Base-by-base conservation (phyloP, 2,329 filamentous ascomycete species). In the Calonectria honghensis region DNA sequence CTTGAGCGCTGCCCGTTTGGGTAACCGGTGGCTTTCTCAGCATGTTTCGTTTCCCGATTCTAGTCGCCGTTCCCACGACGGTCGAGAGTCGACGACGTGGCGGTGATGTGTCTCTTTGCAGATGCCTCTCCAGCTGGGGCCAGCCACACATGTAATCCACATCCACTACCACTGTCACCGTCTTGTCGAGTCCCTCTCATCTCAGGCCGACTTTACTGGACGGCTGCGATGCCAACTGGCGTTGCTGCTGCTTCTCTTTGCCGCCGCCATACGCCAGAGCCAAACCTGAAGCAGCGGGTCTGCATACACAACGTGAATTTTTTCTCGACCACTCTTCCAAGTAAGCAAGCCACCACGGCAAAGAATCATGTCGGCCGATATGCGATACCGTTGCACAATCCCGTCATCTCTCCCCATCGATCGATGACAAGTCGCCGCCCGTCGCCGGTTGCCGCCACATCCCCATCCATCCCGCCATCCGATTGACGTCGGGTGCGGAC, bases 171-270 rank as follows among this genome's bases (percentile, higher is more conserved):
- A 73, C 71, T 68, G 71, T 73, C 71, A 59, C 37, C 66, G 59
- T 73, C 50, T 64, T 45, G 67, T 70, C 66, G 54, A 68, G 64
- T 63, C 66, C 71, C 50, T 73, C 71, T 73, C 66, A 70, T 73
- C 50, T 70, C 66, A 61, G 35, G 51, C 72, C 69, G 66, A 75
- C 66, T 63, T 45, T 67, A 70, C 70, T 71, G 73, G 68, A 57
- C 54, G 39, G 51, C 68, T 70, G 69, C 68, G 76, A 75, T 74
- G 77, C 61, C 75, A 73, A 72, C 71, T 80, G 71, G 76, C 65
- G 57, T 73, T 24, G 24, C 24, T 80, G 74, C 73, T 78, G 76
- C 79, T 74, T 72, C 68, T 50, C 61, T 41, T 35, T 59, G 75
- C 51, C 72, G 70, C 57, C 29, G 41, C 61, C 16, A 52, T 72